Conservation (phyloP, 495 filamentous ascomycete species). For the Bryoglossum gracile region DNA sequence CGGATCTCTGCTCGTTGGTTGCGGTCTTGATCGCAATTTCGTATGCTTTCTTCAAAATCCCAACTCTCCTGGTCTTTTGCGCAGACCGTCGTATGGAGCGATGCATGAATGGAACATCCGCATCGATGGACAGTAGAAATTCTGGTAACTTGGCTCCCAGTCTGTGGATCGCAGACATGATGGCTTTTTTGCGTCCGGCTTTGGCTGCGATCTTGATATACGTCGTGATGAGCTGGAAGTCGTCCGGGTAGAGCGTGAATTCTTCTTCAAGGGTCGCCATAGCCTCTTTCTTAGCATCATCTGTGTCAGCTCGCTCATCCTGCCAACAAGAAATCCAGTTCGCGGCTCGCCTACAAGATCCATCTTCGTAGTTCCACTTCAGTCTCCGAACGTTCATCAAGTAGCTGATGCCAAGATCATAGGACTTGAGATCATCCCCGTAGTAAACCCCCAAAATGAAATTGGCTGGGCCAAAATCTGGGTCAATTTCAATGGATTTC, state of each 20-base stretch:
- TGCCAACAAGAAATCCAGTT: constrained; percentile 3
- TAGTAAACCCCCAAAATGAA: background rate
- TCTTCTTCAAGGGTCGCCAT: constrained; percentile 3
- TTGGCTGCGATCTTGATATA: constrained; percentile 2
- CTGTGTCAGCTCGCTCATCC: background rate
- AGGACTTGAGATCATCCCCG: background rate
- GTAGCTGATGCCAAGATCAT: background rate
- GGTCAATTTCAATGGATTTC: background rate
- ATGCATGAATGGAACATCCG: background rate
- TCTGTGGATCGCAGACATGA: background rate
- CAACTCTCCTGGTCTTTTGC: background rate
- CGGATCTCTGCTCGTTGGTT: background rate
- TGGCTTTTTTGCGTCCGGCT: background rate
- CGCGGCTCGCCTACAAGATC: background rate
- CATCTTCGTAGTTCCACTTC: background rate
- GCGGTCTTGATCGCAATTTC: constrained; percentile 1
- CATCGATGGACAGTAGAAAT: background rate
- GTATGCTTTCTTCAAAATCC: constrained; percentile 1
- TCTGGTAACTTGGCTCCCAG: constrained; percentile 2
- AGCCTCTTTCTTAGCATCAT: constrained; percentile 1
- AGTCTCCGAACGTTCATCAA: background rate
- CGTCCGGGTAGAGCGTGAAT: background rate
- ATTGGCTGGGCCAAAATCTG: background rate
- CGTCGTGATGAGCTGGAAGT: background rate
- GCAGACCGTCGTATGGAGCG: background rate